phyloP scores from a whole-genome alignment of 306 rosid genomes.

The Begonia peltatifolia region DNA sequence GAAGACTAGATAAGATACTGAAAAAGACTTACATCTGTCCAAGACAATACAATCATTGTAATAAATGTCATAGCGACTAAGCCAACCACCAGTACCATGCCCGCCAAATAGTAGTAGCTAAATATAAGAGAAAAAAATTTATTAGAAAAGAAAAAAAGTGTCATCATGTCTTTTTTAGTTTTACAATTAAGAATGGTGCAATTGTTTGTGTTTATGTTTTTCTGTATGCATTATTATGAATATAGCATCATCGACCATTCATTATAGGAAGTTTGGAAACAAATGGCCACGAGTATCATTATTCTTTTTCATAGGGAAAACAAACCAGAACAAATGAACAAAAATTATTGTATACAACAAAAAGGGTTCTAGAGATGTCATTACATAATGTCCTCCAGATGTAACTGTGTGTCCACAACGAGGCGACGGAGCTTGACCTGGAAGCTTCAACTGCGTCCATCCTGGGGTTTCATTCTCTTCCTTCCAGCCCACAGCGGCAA shows the following conservation, averaged over 20 bases:
- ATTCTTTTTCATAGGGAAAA: not conserved
- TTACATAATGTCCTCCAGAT: slow-evolving; percentile 80
- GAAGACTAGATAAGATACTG: not conserved
- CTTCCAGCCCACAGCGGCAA: slow-evolving; percentile 24
- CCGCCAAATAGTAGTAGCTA: slow-evolving; percentile 95
- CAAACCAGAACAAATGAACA: not conserved
- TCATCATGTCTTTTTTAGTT: too few species aligned
- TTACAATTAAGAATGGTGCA: too few species aligned
- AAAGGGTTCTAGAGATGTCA: slow-evolving; percentile 10
- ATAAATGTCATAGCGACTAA: slow-evolving; percentile 94
- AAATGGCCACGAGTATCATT: too few species aligned
- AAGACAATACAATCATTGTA: slow-evolving; percentile 70
- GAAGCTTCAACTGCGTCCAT: slow-evolving; percentile 97
- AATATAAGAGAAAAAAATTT: slow-evolving; percentile 7
- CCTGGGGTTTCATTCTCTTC: slow-evolving; percentile 88
- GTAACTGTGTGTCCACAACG: slow-evolving; percentile 90
- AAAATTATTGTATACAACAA: slow-evolving; percentile 3
- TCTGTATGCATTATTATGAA: too few species aligned
- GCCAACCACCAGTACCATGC: slow-evolving; percentile 99
- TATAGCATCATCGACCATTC: too few species aligned
- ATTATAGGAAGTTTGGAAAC: too few species aligned
- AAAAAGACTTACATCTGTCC: slow-evolving; percentile 69
- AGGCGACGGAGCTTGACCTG: slow-evolving; percentile 93
- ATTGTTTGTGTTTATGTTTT: too few species aligned
- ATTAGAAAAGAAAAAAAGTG: not conserved